Evolutionary conservation across 805 yeast genomes (phyloP), one percentile per base, ranked within the genome.

Genomic region (Candida hungchunana): DNA sequence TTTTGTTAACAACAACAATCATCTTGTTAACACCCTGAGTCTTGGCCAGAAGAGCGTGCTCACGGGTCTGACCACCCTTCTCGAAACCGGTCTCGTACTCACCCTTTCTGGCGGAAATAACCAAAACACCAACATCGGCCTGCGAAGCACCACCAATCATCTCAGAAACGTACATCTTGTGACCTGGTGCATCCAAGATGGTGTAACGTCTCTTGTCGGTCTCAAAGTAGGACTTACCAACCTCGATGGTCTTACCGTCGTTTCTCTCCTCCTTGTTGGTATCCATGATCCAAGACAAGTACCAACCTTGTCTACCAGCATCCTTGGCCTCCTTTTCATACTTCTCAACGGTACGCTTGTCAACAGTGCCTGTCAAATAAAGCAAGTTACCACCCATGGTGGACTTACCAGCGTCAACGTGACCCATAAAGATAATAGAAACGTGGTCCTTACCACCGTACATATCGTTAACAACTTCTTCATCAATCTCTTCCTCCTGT

Each of bases 121-220:
- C 99, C 56, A 93, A 75, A 48, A 93, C 78, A 67, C 99, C 99
- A 40, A 90, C 93, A 68, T 93, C 99, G 23, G 99, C 98, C 70
- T 93, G 99, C 30, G 97, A 89, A 14, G 99, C 99, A 64, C 98
- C 98, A 55, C 97, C 97, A 71, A 93, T 93, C 99, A 93, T 93
- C 64, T 88, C 95, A 37, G 97, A 87, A 46, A 93, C 97, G 60
- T 93, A 93, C 87, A 93, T 83, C 70, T 93, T 93, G 73, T 93
- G 99, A 34, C 99, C 99, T 48, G 99, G 99, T 7, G 99, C 99
- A 64, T 93, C 99, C 62, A 93, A 77, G 51, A 93, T 88, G 29
- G 98, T 90, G 71, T 93, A 93, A 65, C 97, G 82, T 70, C 98
- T 83, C 70, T 86, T 88, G 20, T 89, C 97, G 41, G 98, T 93